Conservation (phyloP, 768 basidiomycete genomes). For the Calocera cornea region DNA sequence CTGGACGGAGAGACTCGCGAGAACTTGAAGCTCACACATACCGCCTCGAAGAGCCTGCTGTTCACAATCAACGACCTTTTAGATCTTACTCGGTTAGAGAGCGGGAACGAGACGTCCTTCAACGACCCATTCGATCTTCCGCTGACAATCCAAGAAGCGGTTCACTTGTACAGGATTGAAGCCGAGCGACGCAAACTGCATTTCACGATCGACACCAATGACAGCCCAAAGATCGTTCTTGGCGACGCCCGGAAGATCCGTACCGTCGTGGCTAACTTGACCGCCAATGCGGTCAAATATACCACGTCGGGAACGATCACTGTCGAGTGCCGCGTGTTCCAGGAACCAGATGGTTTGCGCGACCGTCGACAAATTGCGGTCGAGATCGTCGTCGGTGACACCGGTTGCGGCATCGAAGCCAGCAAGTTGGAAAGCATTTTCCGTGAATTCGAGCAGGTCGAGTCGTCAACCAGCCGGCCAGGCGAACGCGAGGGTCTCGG, state of each 20-base stretch:
- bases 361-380: conserved; percentile 38
- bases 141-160: conserved; percentile 46
- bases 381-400: conserved; percentile 58
- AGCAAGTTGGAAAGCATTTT: conserved; percentile 63
- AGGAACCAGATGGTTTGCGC: conserved; percentile 40
- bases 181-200: conserved; percentile 45
- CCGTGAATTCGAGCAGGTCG: conserved; percentile 66
- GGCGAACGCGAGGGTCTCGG: conserved; percentile 27
- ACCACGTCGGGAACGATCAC: conserved; percentile 47
- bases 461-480: conserved; percentile 25
- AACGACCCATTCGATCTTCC: conserved; percentile 64
- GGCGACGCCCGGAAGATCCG: conserved; percentile 63
- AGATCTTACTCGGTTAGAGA: conserved; percentile 65
- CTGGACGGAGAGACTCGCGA: conserved; percentile 60
- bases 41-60: conserved; percentile 64
- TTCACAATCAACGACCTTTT: conserved; percentile 77
- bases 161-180: conserved; percentile 49
- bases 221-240: conserved; percentile 45
- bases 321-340: conserved; percentile 40
- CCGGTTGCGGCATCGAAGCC: conserved; percentile 54
- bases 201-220: conserved; percentile 43
- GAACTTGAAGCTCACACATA: conserved; percentile 56
- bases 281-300: conserved; percentile 74
- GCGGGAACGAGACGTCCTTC: conserved; percentile 57
- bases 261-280: conserved; percentile 64